phyloP scores from a whole-genome alignment of 192 early-diverging fungal genomes.

The Umbelopsis vinacea region DNA sequence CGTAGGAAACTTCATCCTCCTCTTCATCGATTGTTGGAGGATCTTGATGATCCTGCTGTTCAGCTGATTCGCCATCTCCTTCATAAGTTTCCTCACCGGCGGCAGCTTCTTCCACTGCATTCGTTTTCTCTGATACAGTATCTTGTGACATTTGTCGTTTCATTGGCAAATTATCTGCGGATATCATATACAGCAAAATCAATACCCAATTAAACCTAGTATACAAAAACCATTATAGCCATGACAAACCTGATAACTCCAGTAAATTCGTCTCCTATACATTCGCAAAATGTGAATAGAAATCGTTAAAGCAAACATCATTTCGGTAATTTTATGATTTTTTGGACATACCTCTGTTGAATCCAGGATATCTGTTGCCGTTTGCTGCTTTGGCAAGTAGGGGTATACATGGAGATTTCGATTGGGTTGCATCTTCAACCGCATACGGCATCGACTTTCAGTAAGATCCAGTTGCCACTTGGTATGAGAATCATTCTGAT shows the following conservation, averaged over 20 bases:
- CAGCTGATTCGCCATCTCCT: slow-evolving; percentile 1
- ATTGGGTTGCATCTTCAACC: slow-evolving; percentile 58
- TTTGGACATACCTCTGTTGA: slow-evolving; percentile 9
- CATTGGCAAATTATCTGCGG: not conserved
- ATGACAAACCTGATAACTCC: not conserved
- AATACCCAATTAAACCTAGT: not conserved
- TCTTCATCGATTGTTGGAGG: slow-evolving; percentile 46
- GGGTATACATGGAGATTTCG: slow-evolving; percentile 30
- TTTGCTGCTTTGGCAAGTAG: slow-evolving; percentile 45
- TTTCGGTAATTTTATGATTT: too few species aligned
- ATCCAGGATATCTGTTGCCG: slow-evolving; percentile 3
- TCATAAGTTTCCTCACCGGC: not conserved
- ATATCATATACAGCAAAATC: not conserved
- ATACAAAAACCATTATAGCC: not conserved
- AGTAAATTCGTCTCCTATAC: slow-evolving; percentile 7
- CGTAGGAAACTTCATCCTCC: slow-evolving; percentile 53
- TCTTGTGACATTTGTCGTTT: slow-evolving; percentile 12
- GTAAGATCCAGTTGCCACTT: slow-evolving; percentile 65
- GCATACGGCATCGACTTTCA: slow-evolving; percentile 54
- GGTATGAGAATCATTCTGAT: slow-evolving; percentile 28
- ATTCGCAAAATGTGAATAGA: not conserved
- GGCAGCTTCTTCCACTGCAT: not conserved
- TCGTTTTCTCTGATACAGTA: not conserved
- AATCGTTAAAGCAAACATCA: not conserved
- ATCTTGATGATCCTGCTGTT: slow-evolving; percentile 42